A percentile compares a stretch with the other conserved stretches of the same genome.
These are phyloP conservation scores for Phytophthora multivora DNA, from an alignment of 352 stramenopile genomes.

Conservation along the genomic window DNA sequence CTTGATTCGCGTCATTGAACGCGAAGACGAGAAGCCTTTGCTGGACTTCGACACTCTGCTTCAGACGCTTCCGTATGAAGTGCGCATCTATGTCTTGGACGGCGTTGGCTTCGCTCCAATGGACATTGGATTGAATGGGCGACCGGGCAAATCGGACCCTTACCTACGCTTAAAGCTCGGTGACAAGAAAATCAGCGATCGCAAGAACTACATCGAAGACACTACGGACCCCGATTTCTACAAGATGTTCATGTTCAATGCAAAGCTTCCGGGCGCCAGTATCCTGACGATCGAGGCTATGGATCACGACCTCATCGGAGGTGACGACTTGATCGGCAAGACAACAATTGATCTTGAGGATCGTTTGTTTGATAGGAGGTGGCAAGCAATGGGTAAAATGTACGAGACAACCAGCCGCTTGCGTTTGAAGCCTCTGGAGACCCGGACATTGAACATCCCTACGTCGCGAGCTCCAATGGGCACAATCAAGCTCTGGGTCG, in stretches of 20 bases:
- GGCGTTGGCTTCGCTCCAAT: slow-evolving; percentile 86
- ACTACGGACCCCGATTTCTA: slow-evolving; percentile 91
- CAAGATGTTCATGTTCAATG: slow-evolving; percentile 88
- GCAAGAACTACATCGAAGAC: slow-evolving; percentile 91
- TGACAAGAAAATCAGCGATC: slow-evolving; percentile 86
- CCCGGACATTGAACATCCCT: slow-evolving; percentile 84
- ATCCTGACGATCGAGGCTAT: slow-evolving; percentile 90
- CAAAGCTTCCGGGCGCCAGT: slow-evolving; percentile 84
- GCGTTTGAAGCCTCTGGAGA: slow-evolving; percentile 77
- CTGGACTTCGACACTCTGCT: slow-evolving; percentile 76
- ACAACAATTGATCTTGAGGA: slow-evolving; percentile 95
- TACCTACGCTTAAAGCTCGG: slow-evolving; percentile 88
- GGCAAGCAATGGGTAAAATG: slow-evolving; percentile 87
- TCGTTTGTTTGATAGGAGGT: slow-evolving; percentile 89
- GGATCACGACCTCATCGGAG: slow-evolving; percentile 91
- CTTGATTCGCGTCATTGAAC: slow-evolving; percentile 87
- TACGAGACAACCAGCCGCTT: slow-evolving; percentile 79
- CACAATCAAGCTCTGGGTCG: slow-evolving; percentile 88
- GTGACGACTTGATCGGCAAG: slow-evolving; percentile 91
- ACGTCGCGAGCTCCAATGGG: slow-evolving; percentile 87
- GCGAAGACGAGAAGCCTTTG: slow-evolving; percentile 79
- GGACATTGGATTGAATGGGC: slow-evolving; percentile 85
- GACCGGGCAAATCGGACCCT: slow-evolving; percentile 86
- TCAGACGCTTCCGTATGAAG: slow-evolving; percentile 75
- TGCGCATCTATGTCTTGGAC: slow-evolving; percentile 90